Evolutionary conservation across 2,329 filamentous ascomycete species (phyloP).

Genomic region (Pseudogymnoascus destructans): DNA sequence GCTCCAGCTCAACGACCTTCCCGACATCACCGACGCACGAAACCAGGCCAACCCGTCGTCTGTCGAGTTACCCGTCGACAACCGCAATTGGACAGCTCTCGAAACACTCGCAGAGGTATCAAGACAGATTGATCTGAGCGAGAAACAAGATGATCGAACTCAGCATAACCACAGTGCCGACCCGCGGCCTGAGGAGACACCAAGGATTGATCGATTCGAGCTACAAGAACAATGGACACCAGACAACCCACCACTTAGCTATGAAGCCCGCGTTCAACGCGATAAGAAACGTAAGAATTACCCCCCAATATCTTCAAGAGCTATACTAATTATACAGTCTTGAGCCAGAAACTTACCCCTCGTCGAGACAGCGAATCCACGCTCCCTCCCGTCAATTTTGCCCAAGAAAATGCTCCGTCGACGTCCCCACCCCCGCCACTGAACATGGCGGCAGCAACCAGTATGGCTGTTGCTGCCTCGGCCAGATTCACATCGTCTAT

Average conservation of each 20-base stretch:
- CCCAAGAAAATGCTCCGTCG: constrained; percentile 17
- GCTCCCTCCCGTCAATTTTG: constrained; percentile 13
- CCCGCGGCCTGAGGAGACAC: constrained; percentile 16
- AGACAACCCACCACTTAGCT: constrained; percentile 40
- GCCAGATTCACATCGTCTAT: constrained; percentile 22
- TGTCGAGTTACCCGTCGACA: constrained; percentile 32
- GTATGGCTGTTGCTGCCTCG: constrained; percentile 20
- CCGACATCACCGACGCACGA: constrained; percentile 32
- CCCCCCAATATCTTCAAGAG: constrained; percentile 9
- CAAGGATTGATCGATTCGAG: constrained; percentile 30
- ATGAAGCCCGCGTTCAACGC: constrained; percentile 30
- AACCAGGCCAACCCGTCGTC: constrained; percentile 28
- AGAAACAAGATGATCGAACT: constrained; percentile 43
- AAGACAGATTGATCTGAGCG: constrained; percentile 57
- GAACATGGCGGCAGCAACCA: constrained; percentile 20
- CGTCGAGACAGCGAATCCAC: constrained; percentile 17
- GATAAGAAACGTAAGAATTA: constrained; percentile 29
- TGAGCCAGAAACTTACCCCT: constrained; percentile 14
- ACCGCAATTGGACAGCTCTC: constrained; percentile 62
- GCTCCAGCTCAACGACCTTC: constrained; percentile 58
- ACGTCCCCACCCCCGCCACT: constrained; percentile 19
- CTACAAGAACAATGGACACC: constrained; percentile 46
- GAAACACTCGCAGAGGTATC: constrained; percentile 84
- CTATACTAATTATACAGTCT: constrained; percentile 19
- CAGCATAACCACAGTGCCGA: constrained; percentile 33